A percentile compares a stretch with the other conserved stretches of the same genome.
Conservation (phyloP, 345 rosid species). For the Citrus glauca region DNA sequence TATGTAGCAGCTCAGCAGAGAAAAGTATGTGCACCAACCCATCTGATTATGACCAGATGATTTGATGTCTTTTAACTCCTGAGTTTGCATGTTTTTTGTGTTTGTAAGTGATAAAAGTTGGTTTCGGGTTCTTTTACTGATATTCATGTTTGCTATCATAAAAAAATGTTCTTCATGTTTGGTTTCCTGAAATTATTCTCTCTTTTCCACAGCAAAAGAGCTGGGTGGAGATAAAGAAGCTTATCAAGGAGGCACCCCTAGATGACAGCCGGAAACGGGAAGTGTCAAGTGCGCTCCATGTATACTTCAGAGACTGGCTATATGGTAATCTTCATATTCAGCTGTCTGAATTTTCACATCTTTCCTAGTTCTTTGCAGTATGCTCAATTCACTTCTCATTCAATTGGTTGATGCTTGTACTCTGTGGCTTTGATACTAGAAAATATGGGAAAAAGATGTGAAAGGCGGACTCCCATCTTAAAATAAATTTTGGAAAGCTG, state of each 20-base stretch:
- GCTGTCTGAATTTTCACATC: background rate
- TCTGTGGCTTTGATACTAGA: background rate
- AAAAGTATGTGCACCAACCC: constrained; percentile 47
- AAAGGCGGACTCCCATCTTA: background rate
- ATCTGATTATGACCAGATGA: constrained; percentile 10
- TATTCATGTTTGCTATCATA: background rate
- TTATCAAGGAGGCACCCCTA: constrained; percentile 66
- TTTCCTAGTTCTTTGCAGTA: background rate
- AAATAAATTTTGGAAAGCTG: background rate
- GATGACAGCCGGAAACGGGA: constrained; percentile 91
- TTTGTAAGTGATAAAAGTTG: background rate
- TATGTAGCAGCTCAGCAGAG: constrained; percentile 75
- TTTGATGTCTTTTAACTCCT: background rate
- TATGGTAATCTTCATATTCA: constrained; percentile 51
- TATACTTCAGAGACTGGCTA: constrained; percentile 94
- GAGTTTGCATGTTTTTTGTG: constrained; percentile 7
- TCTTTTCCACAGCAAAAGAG: constrained; percentile 56
- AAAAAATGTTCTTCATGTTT: background rate
- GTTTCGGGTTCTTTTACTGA: background rate
- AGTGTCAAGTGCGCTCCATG: constrained; percentile 81
- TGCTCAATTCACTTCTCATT: background rate
- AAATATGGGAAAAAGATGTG: background rate
- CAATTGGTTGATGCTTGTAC: background rate
- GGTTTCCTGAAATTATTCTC: background rate
- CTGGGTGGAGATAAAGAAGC: constrained; percentile 70